Percentiles rank a stretch among this genome's conserved stretches.
These are phyloP conservation scores for Telopea speciosissima DNA, from an alignment of 177 flowering plant genomes.

Conservation along the genomic window DNA sequence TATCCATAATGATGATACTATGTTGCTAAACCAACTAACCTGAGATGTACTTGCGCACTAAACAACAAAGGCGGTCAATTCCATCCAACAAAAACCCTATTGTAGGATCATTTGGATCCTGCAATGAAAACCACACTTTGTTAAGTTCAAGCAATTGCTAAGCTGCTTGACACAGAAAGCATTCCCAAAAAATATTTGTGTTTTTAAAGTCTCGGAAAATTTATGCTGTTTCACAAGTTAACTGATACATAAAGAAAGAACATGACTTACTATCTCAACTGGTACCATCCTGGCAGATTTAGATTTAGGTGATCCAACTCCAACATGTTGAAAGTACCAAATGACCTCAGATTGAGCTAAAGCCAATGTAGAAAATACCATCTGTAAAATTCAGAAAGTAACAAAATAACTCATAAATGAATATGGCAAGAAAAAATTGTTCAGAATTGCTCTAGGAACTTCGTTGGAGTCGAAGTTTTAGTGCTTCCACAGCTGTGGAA, in stretches of 20 bases:
- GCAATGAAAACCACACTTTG: slow-evolving; percentile 20
- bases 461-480: too few species aligned
- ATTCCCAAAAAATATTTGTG: too few species aligned
- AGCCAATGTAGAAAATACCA: slow-evolving; percentile 98
- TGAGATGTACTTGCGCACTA: slow-evolving; percentile 88
- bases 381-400: slow-evolving; percentile 38
- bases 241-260: slow-evolving; percentile 2
- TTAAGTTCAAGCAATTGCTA: background rate
- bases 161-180: background rate
- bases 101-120: slow-evolving; percentile 98
- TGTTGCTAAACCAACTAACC: slow-evolving; percentile 18
- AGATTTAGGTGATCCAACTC: slow-evolving; percentile 74
- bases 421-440: background rate
- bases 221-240: background rate
- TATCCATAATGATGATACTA: too few species aligned
- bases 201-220: too few species aligned
- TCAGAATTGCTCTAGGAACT: too few species aligned
- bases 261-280: slow-evolving; percentile 67
- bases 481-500: too few species aligned
- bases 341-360: slow-evolving; percentile 81
- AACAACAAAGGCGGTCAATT: slow-evolving; percentile 82
- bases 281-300: slow-evolving; percentile 50
- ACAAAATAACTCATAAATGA: background rate
- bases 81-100: slow-evolving; percentile 94
- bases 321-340: slow-evolving; percentile 97